These are phyloP conservation scores for Spizellomyces sp. DNA, from an alignment of 192 early-diverging fungal genomes.

Conservation along the genomic window DNA sequence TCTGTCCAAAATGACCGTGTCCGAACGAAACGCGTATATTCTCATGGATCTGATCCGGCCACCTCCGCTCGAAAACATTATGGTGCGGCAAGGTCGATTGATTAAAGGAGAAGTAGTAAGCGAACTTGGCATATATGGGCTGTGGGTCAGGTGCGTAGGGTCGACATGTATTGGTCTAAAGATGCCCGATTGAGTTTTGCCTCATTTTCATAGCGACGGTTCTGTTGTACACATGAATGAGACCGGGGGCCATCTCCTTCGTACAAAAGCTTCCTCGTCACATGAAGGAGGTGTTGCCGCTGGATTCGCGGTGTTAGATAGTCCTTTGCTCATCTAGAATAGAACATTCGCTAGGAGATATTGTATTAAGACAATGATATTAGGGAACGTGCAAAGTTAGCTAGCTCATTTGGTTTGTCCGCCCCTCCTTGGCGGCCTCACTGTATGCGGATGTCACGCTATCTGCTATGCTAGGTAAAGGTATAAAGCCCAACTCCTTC, in stretches of 20 bases:
- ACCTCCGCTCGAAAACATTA: constrained; percentile 69
- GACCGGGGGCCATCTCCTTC: constrained; percentile 84
- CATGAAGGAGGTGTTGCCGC: constrained; percentile 96
- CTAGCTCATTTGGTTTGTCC: too few species aligned
- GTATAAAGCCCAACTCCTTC: constrained; percentile 65
- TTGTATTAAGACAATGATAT: too few species aligned
- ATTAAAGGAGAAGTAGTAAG: constrained; percentile 78
- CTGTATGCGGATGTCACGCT: too few species aligned
- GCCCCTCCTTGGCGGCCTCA: too few species aligned
- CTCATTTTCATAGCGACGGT: constrained; percentile 54
- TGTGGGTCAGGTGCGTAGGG: constrained; percentile 73
- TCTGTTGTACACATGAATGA: constrained; percentile 68
- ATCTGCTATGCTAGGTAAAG: constrained; percentile 6
- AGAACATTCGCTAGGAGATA: too few species aligned
- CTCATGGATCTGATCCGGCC: constrained; percentile 94
- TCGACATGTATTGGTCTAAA: not conserved
- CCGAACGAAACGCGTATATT: constrained; percentile 84
- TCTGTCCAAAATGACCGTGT: constrained; percentile 54
- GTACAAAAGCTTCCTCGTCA: constrained; percentile 82
- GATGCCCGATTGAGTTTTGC: constrained; percentile 2
- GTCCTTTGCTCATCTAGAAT: constrained; percentile 64
- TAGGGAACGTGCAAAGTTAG: too few species aligned
- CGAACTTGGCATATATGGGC: constrained; percentile 93
- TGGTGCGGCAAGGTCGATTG: constrained; percentile 77
- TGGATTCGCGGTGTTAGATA: constrained; percentile 93